Evolutionary conservation across 257 asterid genomes (phyloP), one percentile per base, ranked within the genome.

Genomic region (Vinca minor): DNA sequence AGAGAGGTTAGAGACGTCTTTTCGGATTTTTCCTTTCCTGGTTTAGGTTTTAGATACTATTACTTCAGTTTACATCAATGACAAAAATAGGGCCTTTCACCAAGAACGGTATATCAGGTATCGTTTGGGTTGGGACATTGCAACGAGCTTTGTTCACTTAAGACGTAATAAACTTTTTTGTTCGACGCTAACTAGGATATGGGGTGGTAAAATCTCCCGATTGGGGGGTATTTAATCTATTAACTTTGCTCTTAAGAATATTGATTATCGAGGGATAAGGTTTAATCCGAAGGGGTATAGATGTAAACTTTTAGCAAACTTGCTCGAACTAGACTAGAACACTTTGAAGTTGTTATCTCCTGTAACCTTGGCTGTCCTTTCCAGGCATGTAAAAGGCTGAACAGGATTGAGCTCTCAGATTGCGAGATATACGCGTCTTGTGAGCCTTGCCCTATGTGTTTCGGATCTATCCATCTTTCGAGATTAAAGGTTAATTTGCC

Each of bases 361-460:
- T n/a, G n/a, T n/a, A n/a, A n/a, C n/a, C n/a, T n/a, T 64, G 48
- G 38, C 12, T 8, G 25, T 36, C 26, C 48, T 77, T 61, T 79
- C 60, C 94, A 93, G 96, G 96, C 96, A 69, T 93, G 99, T 74
- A 89, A 82, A 75, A 93, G 90, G 85, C 97, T 93, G 44, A 87
- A 87, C 79, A 81, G 73, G 72, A 76, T 93, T 58, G 97, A 93
- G 82, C 95, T 93, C 15, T 81, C 97, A 9, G 96, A 93, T 72
- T 93, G 99, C 52, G 99, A 90, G 86, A 89, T 93, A 4, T 93
- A 89, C 64, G 96, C 97, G 46, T 93, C 99, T 7, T 93, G 95
- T 65, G 96, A 93, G 78, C 97, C 99, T 18, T 87, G 97, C 64
- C 97, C 96, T 3, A 89, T 89, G 97, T 93, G 99, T 82, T 89